Evolutionary conservation across 176 grass and related monocot species (phyloP).

Genomic region (Oryza punctata): DNA sequence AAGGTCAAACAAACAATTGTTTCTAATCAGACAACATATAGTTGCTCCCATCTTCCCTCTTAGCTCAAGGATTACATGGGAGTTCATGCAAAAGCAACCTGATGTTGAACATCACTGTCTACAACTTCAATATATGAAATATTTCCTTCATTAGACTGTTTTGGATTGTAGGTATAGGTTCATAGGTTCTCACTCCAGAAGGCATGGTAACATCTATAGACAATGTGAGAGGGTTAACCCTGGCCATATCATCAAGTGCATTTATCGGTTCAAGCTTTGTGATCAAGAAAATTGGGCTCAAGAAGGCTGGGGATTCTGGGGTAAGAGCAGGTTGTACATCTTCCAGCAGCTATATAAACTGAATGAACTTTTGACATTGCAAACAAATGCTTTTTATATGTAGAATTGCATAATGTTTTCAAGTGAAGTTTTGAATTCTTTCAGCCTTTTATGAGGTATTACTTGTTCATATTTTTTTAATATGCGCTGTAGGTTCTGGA

Average conservation of each 20-base stretch:
- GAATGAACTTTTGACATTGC: conserved; percentile 1
- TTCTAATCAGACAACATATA: not conserved
- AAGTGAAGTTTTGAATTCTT: not conserved
- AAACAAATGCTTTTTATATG: not conserved
- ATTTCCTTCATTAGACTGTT: not conserved
- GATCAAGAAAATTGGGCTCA: conserved; percentile 85
- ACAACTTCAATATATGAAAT: conserved; percentile 5
- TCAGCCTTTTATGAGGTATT: conserved; percentile 21
- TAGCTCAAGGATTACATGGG: not conserved
- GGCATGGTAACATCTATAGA: conserved; percentile 59
- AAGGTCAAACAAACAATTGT: not conserved
- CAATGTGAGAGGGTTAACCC: conserved; percentile 66
- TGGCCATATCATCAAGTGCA: conserved; percentile 81
- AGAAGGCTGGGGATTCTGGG: conserved; percentile 63
- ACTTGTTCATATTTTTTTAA: conserved; percentile 22
- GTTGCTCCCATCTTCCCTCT: not conserved
- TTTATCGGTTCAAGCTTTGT: conserved; percentile 93
- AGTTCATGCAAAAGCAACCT: conserved; percentile 8
- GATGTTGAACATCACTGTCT: conserved; percentile 18
- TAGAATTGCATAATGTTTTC: not conserved
- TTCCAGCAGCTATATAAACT: conserved; percentile 26
- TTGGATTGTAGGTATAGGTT: conserved; percentile 40
- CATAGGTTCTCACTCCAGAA: conserved; percentile 14
- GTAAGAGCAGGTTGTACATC: conserved; percentile 74
- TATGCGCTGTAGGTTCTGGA: conserved; percentile 60